Conservation (phyloP, 805 yeast genomes). For the Suhomyces prunicola region DNA sequence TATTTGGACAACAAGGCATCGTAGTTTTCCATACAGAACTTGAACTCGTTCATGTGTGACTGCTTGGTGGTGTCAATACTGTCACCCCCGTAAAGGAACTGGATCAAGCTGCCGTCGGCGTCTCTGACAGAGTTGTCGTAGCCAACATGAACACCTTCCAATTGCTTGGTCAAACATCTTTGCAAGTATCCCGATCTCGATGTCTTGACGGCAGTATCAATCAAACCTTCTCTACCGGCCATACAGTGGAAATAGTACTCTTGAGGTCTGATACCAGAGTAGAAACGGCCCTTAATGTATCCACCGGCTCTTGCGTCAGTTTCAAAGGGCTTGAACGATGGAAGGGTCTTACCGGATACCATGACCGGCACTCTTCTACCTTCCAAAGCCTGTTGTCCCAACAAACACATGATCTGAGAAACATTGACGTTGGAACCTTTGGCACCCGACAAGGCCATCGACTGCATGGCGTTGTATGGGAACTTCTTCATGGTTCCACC, state of each 20-base stretch:
- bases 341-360: constrained; percentile 97
- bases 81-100: constrained; percentile 97
- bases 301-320: constrained; percentile 99
- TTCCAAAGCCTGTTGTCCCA: constrained; percentile 98
- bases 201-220: constrained; percentile 98
- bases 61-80: constrained; percentile 92
- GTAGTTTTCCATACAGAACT: constrained; percentile 89
- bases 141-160: constrained; percentile 92
- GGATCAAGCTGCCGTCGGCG: constrained; percentile 89
- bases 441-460: constrained; percentile 99
- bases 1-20: constrained; percentile 82
- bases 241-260: constrained; percentile 99
- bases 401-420: constrained; percentile 97
- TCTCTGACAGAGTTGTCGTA: constrained; percentile 96
- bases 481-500: constrained; percentile 92
- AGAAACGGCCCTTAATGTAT: constrained; percentile 93
- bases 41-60: constrained; percentile 88
- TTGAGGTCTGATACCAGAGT: constrained; percentile 96
- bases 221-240: constrained; percentile 99
- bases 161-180: constrained; percentile 95
- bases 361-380: constrained; percentile 99
- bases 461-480: constrained; percentile 96
- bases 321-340: constrained; percentile 94
- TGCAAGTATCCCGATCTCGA: constrained; percentile 97
- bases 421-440: constrained; percentile 98